Percentiles rank a stretch among this genome's conserved stretches.
These are phyloP conservation scores for Naganishia kalamii DNA, from an alignment of 768 basidiomycete species.

Conservation along the genomic window DNA sequence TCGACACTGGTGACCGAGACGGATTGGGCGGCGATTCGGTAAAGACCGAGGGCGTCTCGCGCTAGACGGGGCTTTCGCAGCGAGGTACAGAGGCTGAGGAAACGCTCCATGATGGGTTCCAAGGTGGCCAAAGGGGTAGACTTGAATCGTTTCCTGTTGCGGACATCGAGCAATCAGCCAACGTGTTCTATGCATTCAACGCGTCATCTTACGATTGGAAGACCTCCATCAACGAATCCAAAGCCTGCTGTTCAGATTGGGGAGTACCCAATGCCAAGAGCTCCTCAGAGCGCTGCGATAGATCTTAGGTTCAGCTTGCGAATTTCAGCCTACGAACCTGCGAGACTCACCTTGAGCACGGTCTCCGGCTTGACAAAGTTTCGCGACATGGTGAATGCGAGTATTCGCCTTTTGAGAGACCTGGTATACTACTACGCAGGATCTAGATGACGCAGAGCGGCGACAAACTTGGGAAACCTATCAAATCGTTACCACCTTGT, in stretches of 20 bases:
- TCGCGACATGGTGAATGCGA: slow-evolving; percentile 35
- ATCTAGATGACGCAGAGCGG: background rate
- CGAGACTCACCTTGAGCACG: slow-evolving; percentile 43
- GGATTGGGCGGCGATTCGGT: slow-evolving; percentile 96
- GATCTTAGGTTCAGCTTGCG: background rate
- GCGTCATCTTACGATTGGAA: slow-evolving; percentile 41
- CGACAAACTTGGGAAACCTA: background rate
- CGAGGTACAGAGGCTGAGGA: slow-evolving; percentile 91
- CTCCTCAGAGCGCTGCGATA: slow-evolving; percentile 42
- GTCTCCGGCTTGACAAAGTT: slow-evolving; percentile 46
- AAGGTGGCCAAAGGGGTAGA: slow-evolving; percentile 78
- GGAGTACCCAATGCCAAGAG: slow-evolving; percentile 43
- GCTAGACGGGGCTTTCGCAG: slow-evolving; percentile 89
- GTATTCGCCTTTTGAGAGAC: background rate
- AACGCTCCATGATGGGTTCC: slow-evolving; percentile 92
- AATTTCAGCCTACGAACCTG: background rate
- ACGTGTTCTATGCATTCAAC: background rate
- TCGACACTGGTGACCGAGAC: slow-evolving; percentile 86
- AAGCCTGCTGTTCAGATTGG: slow-evolving; percentile 43
- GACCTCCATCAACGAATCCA: slow-evolving; percentile 43
- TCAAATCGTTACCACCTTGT: background rate
- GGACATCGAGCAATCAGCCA: background rate
- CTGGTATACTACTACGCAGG: slow-evolving; percentile 13
- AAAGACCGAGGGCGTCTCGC: slow-evolving; percentile 92
- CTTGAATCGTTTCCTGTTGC: slow-evolving; percentile 69